Evolutionary conservation across 805 yeast species (phyloP), one percentile per base, ranked within the genome.

Genomic region (Starmera quercuum): DNA sequence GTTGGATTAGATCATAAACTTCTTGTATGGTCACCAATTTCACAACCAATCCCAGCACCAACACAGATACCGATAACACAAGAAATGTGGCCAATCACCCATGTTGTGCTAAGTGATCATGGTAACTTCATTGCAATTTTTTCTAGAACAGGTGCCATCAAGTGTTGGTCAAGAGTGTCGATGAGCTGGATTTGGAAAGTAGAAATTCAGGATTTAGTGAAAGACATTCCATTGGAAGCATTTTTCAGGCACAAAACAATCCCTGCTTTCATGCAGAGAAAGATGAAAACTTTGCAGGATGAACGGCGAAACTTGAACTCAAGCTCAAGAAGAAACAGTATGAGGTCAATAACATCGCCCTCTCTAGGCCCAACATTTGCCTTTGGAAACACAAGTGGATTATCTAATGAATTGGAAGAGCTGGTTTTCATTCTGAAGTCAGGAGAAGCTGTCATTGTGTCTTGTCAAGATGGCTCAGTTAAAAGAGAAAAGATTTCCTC

Each of bases 1-100:
- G 69, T 81, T 19, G 90, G 88, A 4, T 59, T 85, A 49, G 94
- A 84, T 46, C 87, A 81, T 44, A 72, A 68, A 38, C 66, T 84
- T 4, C 53, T 75, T 21, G 73, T 83, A 9, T 84, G 94, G 94
- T 78, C 83, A 0, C 87, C 87, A 4, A 50, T 77, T 35, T 55
- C 64, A 2, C 54, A 50, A 15, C 83, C 66, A 26, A 53, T 58
- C 32, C 78, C 68, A 33, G 39, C 47, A 17, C 77, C 75, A 7
- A 61, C 68, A 2, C 64, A 59, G 30, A 47, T 68, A 19, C 71
- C 71, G 15, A 49, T 60, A 6, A 49, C 59, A 8, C 52, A 63
- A 4, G 66, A 68, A 26, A 61, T 72, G 31, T 71, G 84, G 77
- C 88, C 87, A 1, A 64, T 82, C 0, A 68, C 75, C 10, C 71